These are phyloP conservation scores for Pseudocercospora eumusae DNA, from an alignment of 2,329 filamentous ascomycete species.

Conservation along the genomic window DNA sequence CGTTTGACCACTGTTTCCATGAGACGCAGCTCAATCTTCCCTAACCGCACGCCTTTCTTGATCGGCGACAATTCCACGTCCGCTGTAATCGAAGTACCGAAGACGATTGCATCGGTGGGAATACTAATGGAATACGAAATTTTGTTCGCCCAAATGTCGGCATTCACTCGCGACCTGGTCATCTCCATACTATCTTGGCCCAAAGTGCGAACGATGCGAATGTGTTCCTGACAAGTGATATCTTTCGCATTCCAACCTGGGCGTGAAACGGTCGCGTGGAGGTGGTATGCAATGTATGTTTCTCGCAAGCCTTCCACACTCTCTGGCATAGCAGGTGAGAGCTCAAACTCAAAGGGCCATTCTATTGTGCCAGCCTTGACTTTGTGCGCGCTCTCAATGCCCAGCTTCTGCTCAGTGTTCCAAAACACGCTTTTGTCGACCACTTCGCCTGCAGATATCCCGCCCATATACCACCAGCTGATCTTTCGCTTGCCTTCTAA, in stretches of 20 bases:
- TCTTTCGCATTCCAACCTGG: conserved; percentile 83
- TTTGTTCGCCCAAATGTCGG: conserved; percentile 98
- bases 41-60: conserved; percentile 82
- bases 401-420: conserved; percentile 47
- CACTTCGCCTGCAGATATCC: conserved; percentile 44
- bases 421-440: conserved; percentile 51
- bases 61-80: conserved; percentile 86
- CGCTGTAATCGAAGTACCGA: conserved; percentile 81
- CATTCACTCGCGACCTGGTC: conserved; percentile 59
- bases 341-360: conserved; percentile 53
- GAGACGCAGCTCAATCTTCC: conserved; percentile 77
- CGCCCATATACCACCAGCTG: conserved; percentile 43
- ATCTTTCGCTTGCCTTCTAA: conserved; percentile 53
- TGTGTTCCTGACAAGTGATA: conserved; percentile 71
- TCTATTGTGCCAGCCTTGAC: conserved; percentile 53
- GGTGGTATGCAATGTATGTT: conserved; percentile 82
- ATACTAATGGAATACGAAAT: conserved; percentile 93
- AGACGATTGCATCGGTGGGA: conserved; percentile 90
- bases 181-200: conserved; percentile 69
- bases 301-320: conserved; percentile 87
- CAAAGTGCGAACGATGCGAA: conserved; percentile 52
- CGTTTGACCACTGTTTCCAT: conserved; percentile 69
- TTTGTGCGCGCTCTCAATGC: conserved; percentile 50
- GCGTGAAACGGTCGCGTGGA: conserved; percentile 85
- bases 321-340: conserved; percentile 62